Conservation (phyloP, 2,329 filamentous ascomycete species). For the Aspergillus piperis region DNA sequence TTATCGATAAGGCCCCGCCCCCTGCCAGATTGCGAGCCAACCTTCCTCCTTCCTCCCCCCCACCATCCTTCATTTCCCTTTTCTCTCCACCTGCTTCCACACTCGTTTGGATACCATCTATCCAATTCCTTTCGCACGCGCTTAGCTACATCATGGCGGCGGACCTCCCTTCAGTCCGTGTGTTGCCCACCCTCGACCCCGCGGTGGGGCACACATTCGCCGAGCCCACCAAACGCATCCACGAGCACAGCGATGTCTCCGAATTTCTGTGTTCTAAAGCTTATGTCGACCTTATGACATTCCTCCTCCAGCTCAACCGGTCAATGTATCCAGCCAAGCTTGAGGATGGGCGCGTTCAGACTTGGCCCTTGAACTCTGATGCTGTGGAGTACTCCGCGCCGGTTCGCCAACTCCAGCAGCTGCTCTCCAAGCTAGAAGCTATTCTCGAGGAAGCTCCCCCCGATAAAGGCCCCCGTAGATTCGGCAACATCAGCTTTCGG, state of each 20-base stretch:
- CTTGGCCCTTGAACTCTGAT: conserved; percentile 51
- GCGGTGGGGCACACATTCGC: conserved; percentile 60
- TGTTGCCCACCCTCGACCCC: conserved; percentile 52
- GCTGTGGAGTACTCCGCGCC: conserved; percentile 55
- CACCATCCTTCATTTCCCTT: background rate
- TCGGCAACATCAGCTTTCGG: conserved; percentile 89
- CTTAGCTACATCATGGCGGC: conserved; percentile 23
- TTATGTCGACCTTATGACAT: conserved; percentile 83
- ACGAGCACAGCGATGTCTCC: conserved; percentile 78
- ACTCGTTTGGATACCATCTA: background rate
- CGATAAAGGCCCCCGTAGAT: conserved; percentile 80
- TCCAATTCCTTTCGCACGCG: background rate
- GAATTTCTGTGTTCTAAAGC: conserved; percentile 78
- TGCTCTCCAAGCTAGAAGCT: conserved; percentile 65
- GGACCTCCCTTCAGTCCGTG: conserved; percentile 29
- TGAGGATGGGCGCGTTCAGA: conserved; percentile 43
- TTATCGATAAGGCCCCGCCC: conserved; percentile 7
- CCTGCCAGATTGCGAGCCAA: background rate
- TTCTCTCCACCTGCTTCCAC: background rate
- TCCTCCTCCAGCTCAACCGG: conserved; percentile 86
- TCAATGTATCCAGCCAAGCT: conserved; percentile 73
- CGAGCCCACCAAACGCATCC: conserved; percentile 75
- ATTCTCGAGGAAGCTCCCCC: conserved; percentile 80
- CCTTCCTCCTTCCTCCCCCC: background rate
- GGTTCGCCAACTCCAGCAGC: conserved; percentile 63